These are phyloP conservation scores for Elongisporangium anandrum DNA, from an alignment of 352 stramenopile species.

Conservation along the genomic window DNA sequence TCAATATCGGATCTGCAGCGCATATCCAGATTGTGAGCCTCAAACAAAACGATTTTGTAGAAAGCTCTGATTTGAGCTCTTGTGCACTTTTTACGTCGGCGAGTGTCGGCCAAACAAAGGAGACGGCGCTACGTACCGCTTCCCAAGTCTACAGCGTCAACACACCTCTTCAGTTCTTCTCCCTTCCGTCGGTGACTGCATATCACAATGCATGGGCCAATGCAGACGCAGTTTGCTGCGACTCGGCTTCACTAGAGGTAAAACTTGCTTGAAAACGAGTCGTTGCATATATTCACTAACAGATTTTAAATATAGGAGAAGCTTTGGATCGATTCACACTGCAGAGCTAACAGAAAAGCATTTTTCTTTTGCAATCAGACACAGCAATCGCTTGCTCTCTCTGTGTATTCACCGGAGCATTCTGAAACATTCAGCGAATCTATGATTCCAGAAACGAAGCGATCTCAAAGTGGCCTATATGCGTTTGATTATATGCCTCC, in stretches of 20 bases:
- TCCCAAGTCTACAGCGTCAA: constrained; percentile 1
- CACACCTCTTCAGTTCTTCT: constrained; percentile 1
- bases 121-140: constrained; percentile 2
- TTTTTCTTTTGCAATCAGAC: constrained; percentile 8
- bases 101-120: not conserved
- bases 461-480: constrained; percentile 5
- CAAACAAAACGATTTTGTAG: constrained; percentile 1
- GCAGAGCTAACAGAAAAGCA: constrained; percentile 14
- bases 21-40: constrained; percentile 8
- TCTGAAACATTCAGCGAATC: constrained; percentile 15
- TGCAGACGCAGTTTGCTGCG: constrained; percentile 5
- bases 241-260: constrained; percentile 8
- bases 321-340: constrained; percentile 17
- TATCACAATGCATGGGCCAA: constrained; percentile 6
- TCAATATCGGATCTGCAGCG: constrained; percentile 10
- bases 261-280: not conserved
- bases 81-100: constrained; percentile 4
- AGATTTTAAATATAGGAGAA: constrained; percentile 5
- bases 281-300: not conserved
- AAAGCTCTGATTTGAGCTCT: constrained; percentile 2
- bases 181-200: not conserved
- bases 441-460: constrained; percentile 6
- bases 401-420: constrained; percentile 9
- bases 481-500: constrained; percentile 17
- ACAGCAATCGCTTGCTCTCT: not conserved